Evolutionary conservation across 177 flowering plant genomes (phyloP).

Genomic region (Vitis hybrid): DNA sequence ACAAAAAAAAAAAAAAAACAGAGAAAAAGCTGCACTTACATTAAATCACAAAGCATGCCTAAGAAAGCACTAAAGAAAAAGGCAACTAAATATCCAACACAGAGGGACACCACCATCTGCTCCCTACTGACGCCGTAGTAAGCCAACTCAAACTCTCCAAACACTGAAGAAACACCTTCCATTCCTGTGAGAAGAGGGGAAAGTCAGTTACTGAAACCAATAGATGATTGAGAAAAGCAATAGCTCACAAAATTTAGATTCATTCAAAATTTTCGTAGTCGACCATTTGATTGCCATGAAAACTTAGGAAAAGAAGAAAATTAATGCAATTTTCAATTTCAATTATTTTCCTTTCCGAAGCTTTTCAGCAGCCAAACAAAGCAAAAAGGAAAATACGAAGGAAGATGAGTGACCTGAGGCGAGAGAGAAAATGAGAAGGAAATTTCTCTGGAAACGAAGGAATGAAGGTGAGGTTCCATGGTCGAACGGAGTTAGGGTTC

Average conservation of each 20-base stretch:
- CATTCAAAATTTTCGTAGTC: too few relatives aligned
- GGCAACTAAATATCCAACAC: slow-evolving; percentile 56
- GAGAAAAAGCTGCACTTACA: slow-evolving; percentile 47
- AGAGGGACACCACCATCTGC: slow-evolving; percentile 49
- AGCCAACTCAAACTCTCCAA: slow-evolving; percentile 73
- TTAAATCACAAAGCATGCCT: slow-evolving; percentile 70
- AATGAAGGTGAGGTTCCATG: slow-evolving; percentile 42
- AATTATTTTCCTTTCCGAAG: not conserved
- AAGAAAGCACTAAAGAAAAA: slow-evolving; percentile 53
- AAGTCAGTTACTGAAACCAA: not conserved
- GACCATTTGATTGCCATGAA: not conserved
- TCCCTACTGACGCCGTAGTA: slow-evolving; percentile 60
- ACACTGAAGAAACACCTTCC: slow-evolving; percentile 74
- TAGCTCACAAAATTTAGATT: too few relatives aligned
- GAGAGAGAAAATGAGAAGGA: slow-evolving; percentile 59
- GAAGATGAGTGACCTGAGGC: slow-evolving; percentile 55
- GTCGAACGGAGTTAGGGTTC: slow-evolving; percentile 34
- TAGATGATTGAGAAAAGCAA: not conserved
- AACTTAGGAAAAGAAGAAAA: not conserved
- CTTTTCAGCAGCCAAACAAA: not conserved
- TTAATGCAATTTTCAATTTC: not conserved
- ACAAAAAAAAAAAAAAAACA: not conserved
- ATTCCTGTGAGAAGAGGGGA: slow-evolving; percentile 36
- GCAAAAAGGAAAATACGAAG: not conserved
- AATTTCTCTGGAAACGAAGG: slow-evolving; percentile 57